A percentile compares a stretch with the other conserved stretches of the same genome.
These are phyloP conservation scores for Aaosphaeria pasadenensis DNA, from an alignment of 2,329 filamentous ascomycete species.

Conservation along the genomic window DNA sequence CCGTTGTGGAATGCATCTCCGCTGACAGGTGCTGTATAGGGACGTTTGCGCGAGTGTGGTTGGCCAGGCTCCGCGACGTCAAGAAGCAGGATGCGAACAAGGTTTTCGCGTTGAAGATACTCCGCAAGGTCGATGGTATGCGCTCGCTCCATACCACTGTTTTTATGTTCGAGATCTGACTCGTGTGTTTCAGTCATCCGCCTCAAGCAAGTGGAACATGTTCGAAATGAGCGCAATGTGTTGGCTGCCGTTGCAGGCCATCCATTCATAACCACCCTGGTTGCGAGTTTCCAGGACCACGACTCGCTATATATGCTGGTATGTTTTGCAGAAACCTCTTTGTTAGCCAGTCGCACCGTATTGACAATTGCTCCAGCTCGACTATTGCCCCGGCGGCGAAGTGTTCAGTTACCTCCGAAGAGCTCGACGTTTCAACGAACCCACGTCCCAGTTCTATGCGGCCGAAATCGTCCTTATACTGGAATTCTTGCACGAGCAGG, in stretches of 20 bases:
- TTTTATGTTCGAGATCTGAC: slow-evolving; percentile 17
- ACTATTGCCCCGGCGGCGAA: slow-evolving; percentile 80
- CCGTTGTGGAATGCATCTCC: too few species aligned
- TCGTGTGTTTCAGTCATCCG: slow-evolving; percentile 59
- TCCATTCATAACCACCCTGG: slow-evolving; percentile 78
- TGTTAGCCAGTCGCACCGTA: background rate
- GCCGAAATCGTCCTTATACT: slow-evolving; percentile 81
- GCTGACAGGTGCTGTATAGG: slow-evolving; percentile 42
- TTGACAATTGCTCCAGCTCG: slow-evolving; percentile 50
- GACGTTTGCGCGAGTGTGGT: slow-evolving; percentile 79
- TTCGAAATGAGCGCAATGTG: slow-evolving; percentile 77
- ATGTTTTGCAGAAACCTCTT: slow-evolving; percentile 17
- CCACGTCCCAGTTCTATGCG: slow-evolving; percentile 75
- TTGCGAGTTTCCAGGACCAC: slow-evolving; percentile 74
- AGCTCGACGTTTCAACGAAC: slow-evolving; percentile 74
- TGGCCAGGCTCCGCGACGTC: slow-evolving; percentile 62
- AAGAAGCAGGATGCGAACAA: slow-evolving; percentile 55
- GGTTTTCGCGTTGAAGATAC: slow-evolving; percentile 79
- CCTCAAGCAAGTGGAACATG: slow-evolving; percentile 83
- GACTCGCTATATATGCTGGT: slow-evolving; percentile 77
- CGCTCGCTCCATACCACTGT: slow-evolving; percentile 5
- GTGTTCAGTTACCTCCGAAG: slow-evolving; percentile 80
- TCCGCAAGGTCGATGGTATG: slow-evolving; percentile 59
- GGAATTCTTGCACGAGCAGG: slow-evolving; percentile 75
- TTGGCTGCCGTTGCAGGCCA: slow-evolving; percentile 74